phyloP scores from a whole-genome alignment of 148 eudicot species.

The Pharnaceum exiguum region DNA sequence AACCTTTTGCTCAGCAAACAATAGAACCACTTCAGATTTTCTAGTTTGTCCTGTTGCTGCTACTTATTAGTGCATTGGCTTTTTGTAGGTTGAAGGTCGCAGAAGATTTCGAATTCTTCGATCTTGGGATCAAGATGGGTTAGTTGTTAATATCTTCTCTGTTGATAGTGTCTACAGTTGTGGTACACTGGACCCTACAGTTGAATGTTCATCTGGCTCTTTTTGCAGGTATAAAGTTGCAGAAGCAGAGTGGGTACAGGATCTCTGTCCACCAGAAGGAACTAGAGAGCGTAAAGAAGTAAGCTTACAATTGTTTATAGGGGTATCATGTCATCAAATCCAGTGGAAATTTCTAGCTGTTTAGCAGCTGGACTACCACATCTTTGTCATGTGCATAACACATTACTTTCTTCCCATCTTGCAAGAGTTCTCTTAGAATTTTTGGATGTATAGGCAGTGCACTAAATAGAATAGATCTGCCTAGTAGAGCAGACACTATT shows the following conservation, averaged over 20 bases:
- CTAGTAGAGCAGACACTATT: no score
- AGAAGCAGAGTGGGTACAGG: conserved; percentile 78
- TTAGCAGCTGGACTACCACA: no score
- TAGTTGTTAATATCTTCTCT: conserved; percentile 19
- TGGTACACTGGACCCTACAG: background rate
- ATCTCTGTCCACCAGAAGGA: conserved; percentile 60
- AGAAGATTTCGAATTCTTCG: conserved; percentile 77
- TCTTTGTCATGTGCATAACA: no score
- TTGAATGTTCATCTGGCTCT: background rate
- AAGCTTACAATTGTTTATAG: conserved; percentile 18
- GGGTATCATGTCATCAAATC: background rate
- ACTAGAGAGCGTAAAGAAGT: conserved; percentile 62
- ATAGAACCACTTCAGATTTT: background rate
- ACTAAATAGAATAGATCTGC: no score
- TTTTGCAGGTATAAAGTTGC: conserved; percentile 48
- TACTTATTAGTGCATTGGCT: background rate
- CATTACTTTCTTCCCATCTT: no score
- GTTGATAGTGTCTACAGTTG: conserved; percentile 4
- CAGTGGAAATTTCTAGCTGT: background rate
- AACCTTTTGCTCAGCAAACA: background rate
- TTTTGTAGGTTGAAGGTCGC: conserved; percentile 86
- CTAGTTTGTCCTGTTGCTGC: background rate
- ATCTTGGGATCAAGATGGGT: conserved; percentile 99
- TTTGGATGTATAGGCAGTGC: no score
- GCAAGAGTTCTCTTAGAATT: no score